These are phyloP conservation scores for Tylopilus cervinicoccineus DNA, from an alignment of 768 basidiomycete genomes.

Conservation along the genomic window DNA sequence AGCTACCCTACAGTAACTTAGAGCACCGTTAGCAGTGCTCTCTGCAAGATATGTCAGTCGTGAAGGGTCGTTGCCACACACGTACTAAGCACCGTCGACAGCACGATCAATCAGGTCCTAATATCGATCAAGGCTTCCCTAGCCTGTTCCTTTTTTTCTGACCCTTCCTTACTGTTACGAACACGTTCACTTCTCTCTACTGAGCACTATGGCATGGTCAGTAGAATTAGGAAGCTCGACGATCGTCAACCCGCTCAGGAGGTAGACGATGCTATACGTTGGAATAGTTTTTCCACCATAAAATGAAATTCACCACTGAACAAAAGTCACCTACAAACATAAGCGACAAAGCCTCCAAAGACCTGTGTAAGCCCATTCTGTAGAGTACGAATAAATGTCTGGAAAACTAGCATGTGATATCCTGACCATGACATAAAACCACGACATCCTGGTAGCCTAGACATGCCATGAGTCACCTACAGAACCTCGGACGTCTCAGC, in stretches of 20 bases:
- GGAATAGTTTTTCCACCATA: slow-evolving; percentile 44
- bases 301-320: no score
- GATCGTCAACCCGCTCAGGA: slow-evolving; percentile 59
- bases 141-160: slow-evolving; percentile 55
- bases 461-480: slow-evolving; percentile 1
- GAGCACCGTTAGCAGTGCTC: slow-evolving; percentile 60
- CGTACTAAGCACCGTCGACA: slow-evolving; percentile 57
- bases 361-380: slow-evolving; percentile 58
- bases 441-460: slow-evolving; percentile 54
- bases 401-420: neutral
- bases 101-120: slow-evolving; percentile 59
- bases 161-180: slow-evolving; percentile 63
- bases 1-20: slow-evolving; percentile 54
- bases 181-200: slow-evolving; percentile 59
- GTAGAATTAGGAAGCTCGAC: slow-evolving; percentile 63
- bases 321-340: no score
- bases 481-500: neutral
- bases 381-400: neutral
- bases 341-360: slow-evolving; percentile 64
- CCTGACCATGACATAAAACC: slow-evolving; percentile 63
- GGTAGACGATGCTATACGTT: slow-evolving; percentile 59
- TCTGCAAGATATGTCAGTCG: slow-evolving; percentile 33
- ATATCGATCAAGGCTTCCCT: slow-evolving; percentile 53
- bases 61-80: neutral
- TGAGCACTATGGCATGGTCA: slow-evolving; percentile 53